A percentile compares a stretch with the other conserved stretches of the same genome.
These are phyloP conservation scores for Tricholomella constricta DNA, from an alignment of 768 basidiomycete species.

Conservation along the genomic window DNA sequence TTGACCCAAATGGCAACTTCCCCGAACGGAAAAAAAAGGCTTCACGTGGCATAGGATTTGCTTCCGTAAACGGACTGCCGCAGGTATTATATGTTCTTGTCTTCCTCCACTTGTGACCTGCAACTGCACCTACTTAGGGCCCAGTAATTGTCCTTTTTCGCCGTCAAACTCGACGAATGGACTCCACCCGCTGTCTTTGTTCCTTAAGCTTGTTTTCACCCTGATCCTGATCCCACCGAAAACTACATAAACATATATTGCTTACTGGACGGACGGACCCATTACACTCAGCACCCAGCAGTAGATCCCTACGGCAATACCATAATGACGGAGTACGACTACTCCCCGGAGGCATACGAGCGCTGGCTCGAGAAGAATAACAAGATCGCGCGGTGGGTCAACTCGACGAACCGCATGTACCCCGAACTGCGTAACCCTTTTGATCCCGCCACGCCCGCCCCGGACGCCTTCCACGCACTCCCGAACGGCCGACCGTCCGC, in stretches of 20 bases:
- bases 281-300: not conserved
- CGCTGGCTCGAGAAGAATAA: constrained; percentile 15
- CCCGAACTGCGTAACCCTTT: constrained; percentile 11
- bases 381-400: constrained; percentile 19
- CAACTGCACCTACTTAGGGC: no score
- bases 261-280: not conserved
- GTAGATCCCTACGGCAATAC: not conserved
- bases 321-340: constrained; percentile 27
- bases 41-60: no score
- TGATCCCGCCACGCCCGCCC: constrained; percentile 17
- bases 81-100: no score
- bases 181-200: not conserved
- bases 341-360: constrained; percentile 23
- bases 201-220: not conserved
- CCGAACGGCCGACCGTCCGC: not conserved
- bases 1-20: no score
- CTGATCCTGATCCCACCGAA: not conserved
- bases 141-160: not conserved
- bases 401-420: constrained; percentile 12
- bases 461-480: not conserved
- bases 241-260: not conserved
- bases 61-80: no score
- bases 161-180: constrained; percentile 3
- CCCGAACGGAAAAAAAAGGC: no score
- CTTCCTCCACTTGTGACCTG: no score